phyloP scores from a whole-genome alignment of 441 rosid species.

The Viola pubescens region DNA sequence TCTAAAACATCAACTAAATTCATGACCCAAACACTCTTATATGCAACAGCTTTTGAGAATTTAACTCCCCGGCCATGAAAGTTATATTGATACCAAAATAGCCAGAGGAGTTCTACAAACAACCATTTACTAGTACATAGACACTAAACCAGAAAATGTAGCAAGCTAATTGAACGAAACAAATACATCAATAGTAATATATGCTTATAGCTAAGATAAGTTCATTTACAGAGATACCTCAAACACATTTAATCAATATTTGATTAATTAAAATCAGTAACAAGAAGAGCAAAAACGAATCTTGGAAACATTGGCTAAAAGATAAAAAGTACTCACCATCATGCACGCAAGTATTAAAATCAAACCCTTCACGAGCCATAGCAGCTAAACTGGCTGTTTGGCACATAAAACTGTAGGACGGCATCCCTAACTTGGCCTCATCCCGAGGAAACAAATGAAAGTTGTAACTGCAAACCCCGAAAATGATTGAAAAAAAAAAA shows the following conservation, averaged over 20 bases:
- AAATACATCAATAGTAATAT: too few species aligned
- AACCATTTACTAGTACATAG: too few species aligned
- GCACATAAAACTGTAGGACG: slow-evolving; percentile 76
- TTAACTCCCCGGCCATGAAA: background rate
- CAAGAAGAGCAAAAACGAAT: background rate
- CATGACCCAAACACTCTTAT: background rate
- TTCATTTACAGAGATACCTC: too few species aligned
- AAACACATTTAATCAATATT: too few species aligned
- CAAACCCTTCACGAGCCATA: slow-evolving; percentile 83
- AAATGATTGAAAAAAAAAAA: background rate
- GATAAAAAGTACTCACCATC: slow-evolving; percentile 39
- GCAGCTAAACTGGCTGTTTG: slow-evolving; percentile 56
- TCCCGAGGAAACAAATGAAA: slow-evolving; percentile 85
- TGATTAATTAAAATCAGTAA: too few species aligned
- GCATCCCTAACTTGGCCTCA: slow-evolving; percentile 66
- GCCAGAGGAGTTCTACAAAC: too few species aligned
- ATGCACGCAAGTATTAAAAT: slow-evolving; percentile 75
- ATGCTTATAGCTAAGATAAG: too few species aligned
- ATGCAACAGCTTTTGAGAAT: background rate
- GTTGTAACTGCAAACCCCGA: slow-evolving; percentile 46
- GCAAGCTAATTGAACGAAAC: too few species aligned
- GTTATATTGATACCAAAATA: too few species aligned
- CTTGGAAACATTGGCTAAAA: background rate
- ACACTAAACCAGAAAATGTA: too few species aligned
- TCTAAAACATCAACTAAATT: slow-evolving; percentile 4